Percentiles rank a stretch among this genome's conserved stretches.
phyloP scores from a whole-genome alignment of 805 yeast genomes.

The Kazachstania africana region DNA sequence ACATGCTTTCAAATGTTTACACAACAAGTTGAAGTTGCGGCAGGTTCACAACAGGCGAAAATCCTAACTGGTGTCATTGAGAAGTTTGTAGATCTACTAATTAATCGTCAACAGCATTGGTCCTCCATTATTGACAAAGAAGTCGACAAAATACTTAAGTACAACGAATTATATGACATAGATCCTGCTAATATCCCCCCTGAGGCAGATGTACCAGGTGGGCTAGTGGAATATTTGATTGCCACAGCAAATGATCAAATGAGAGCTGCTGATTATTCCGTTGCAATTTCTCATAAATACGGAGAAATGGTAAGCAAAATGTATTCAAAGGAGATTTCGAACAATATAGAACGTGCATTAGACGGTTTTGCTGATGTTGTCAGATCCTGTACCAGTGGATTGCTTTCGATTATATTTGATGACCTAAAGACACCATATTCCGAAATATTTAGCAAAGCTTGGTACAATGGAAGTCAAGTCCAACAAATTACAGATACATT shows the following conservation, averaged over 20 bases:
- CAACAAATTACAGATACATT: constrained; percentile 59
- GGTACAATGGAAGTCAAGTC: constrained; percentile 55
- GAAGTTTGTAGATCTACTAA: constrained; percentile 51
- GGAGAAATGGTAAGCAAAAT: constrained; percentile 49
- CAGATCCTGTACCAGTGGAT: constrained; percentile 44
- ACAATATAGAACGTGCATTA: constrained; percentile 48
- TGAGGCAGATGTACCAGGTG: constrained; percentile 47
- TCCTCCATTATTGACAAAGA: constrained; percentile 42
- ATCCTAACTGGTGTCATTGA: constrained; percentile 69
- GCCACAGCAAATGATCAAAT: constrained; percentile 81
- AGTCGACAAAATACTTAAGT: constrained; percentile 29
- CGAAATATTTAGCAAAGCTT: constrained; percentile 50
- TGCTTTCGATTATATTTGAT: constrained; percentile 52
- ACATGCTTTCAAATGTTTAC: constrained; percentile 71
- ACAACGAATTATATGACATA: constrained; percentile 22
- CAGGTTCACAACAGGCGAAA: constrained; percentile 71
- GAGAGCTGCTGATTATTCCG: constrained; percentile 56
- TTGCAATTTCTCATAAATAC: constrained; percentile 55
- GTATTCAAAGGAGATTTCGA: constrained; percentile 47
- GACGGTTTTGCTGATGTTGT: constrained; percentile 74
- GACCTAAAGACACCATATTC: constrained; percentile 56
- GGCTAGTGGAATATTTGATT: constrained; percentile 66
- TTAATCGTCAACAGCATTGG: constrained; percentile 55
- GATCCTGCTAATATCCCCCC: constrained; percentile 28
- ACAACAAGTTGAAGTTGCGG: constrained; percentile 85